Percentiles rank a stretch among this genome's conserved stretches.
These are phyloP conservation scores for Talaromyces albobiverticillius DNA, from an alignment of 2,329 filamentous ascomycete species.

Conservation along the genomic window DNA sequence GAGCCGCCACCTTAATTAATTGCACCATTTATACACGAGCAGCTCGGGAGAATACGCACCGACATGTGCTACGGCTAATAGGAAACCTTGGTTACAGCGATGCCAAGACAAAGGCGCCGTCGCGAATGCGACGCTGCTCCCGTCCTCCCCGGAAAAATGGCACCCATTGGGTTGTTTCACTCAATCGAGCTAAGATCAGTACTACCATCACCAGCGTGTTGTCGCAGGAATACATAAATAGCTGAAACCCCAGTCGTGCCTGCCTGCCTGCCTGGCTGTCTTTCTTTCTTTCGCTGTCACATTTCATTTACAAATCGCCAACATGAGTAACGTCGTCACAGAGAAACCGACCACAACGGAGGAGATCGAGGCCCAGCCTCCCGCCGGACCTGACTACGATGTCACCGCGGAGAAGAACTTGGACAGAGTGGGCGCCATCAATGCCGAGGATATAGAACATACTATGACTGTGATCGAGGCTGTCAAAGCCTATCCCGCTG, in stretches of 20 bases:
- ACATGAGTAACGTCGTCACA: slow-evolving; percentile 30
- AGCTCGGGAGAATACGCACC: slow-evolving; percentile 5
- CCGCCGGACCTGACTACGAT: slow-evolving; percentile 31
- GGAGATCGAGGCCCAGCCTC: slow-evolving; percentile 33
- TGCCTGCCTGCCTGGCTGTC: slow-evolving; percentile 20
- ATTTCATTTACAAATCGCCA: slow-evolving; percentile 25
- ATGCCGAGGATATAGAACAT: slow-evolving; percentile 56
- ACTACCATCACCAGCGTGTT: slow-evolving; percentile 19
- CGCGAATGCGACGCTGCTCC: slow-evolving; percentile 17
- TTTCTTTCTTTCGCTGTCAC: slow-evolving; percentile 18
- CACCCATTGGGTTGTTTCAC: slow-evolving; percentile 21
- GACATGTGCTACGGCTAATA: slow-evolving; percentile 8
- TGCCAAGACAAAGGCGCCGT: slow-evolving; percentile 5
- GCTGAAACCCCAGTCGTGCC: slow-evolving; percentile 28
- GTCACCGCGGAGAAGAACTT: slow-evolving; percentile 38
- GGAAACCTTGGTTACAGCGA: not conserved
- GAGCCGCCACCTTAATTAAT: too few relatives aligned
- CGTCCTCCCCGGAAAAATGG: slow-evolving; percentile 18
- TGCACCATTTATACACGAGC: not conserved
- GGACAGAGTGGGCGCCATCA: slow-evolving; percentile 54
- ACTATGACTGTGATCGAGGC: slow-evolving; percentile 46
- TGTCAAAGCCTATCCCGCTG: slow-evolving; percentile 52
- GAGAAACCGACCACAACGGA: slow-evolving; percentile 29
- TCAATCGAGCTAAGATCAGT: slow-evolving; percentile 23
- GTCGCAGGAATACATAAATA: slow-evolving; percentile 31